These are phyloP conservation scores for Ajuga chamaepitys DNA, from an alignment of 257 asterid species.

Conservation along the genomic window DNA sequence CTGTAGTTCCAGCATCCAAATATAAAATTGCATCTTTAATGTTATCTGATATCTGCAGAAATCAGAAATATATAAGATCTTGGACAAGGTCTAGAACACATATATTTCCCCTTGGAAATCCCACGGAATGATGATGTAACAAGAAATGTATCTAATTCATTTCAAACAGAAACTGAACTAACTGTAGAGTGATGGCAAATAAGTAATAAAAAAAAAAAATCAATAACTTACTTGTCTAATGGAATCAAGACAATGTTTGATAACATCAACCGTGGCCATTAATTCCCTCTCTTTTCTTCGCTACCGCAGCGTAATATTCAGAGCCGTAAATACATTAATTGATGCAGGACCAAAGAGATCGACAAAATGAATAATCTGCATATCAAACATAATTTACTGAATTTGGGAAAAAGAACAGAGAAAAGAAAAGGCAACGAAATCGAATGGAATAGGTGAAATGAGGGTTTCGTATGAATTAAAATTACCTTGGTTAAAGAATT, in stretches of 20 bases:
- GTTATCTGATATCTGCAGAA: conserved; percentile 69
- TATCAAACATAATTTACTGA: neutral
- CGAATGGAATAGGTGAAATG: neutral
- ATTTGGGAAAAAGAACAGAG: neutral
- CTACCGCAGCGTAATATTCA: neutral
- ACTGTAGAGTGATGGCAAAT: neutral
- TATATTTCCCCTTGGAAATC: neutral
- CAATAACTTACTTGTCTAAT: conserved; percentile 61
- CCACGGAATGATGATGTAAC: neutral
- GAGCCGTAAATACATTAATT: neutral
- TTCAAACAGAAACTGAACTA: conserved; percentile 8
- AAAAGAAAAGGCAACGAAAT: neutral
- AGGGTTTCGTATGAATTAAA: conserved; percentile 2
- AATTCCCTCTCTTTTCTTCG: conserved; percentile 9
- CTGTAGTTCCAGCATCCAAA: conserved; percentile 92
- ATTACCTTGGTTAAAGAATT: conserved; percentile 4
- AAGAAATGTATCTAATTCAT: neutral
- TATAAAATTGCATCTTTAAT: conserved; percentile 68
- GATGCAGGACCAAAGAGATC: conserved; percentile 4
- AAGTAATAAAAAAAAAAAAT: neutral
- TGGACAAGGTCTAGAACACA: conserved; percentile 3
- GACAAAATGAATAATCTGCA: neutral
- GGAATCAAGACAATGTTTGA: conserved; percentile 81
- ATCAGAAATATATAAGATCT: neutral
- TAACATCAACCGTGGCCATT: conserved; percentile 76